phyloP scores from a whole-genome alignment of 768 basidiomycete genomes.

The Grammothele lineata region DNA sequence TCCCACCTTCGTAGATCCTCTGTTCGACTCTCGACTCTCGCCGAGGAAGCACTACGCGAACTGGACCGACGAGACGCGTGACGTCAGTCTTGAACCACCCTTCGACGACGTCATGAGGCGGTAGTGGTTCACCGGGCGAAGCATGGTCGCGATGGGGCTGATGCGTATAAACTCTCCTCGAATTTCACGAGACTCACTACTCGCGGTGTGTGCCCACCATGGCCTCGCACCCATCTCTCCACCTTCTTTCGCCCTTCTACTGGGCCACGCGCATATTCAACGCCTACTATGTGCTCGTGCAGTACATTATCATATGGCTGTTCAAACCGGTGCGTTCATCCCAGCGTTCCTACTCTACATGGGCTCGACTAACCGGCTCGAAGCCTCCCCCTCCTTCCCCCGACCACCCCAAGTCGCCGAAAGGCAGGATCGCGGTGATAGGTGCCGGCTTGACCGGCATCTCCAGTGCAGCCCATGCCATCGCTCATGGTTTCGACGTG shows the following conservation, averaged over 20 bases:
- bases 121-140: no score
- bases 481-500: conserved; percentile 50
- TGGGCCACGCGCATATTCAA: conserved; percentile 17
- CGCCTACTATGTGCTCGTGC: conserved; percentile 31
- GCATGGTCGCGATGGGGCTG: no score
- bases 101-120: no score
- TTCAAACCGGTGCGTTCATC: conserved; percentile 39
- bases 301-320: conserved; percentile 32
- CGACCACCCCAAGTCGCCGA: conserved; percentile 8
- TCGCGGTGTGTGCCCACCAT: no score
- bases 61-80: no score
- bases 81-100: no score
- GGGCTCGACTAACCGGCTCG: not conserved
- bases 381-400: conserved; percentile 18
- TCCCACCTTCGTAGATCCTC: no score
- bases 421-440: conserved; percentile 44
- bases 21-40: no score
- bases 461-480: conserved; percentile 48
- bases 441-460: conserved; percentile 50
- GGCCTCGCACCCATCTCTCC: no score
- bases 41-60: no score
- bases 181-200: no score
- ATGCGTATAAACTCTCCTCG: no score
- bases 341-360: conserved; percentile 1
- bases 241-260: conserved; percentile 6